Evolutionary conservation across 2,329 filamentous ascomycete species (phyloP), one percentile per base, ranked within the genome.

Genomic region (Helotiales sp.): DNA sequence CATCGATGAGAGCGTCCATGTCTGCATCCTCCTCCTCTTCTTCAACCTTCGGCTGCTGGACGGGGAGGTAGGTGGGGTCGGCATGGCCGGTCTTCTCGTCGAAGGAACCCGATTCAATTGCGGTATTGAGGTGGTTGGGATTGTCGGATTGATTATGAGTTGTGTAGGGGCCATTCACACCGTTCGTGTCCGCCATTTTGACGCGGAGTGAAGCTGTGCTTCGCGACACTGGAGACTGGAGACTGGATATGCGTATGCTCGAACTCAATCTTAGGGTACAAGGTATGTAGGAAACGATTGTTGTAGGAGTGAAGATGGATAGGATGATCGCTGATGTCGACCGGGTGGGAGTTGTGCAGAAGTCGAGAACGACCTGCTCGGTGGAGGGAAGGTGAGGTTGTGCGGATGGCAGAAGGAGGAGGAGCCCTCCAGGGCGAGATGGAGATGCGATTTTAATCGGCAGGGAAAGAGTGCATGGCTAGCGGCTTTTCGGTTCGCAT

Each of bases 1-100:
- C 91, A 73, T 92, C 89, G 66, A 96, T 96, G 69, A 96, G 81
- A 70, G 87, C 85, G 71, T 96, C 90, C 66, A 96, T 91, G 72
- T 93, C 88, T 77, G 91, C 89, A 68, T 91, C 88, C 46, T 90
- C 88, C 22, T 92, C 88, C 22, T 92, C 88, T 49, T 90, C 87
- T 5, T 87, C 86, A 15, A 69, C 66, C 8, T 54, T 25, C 3
- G 57, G 52, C 50, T 63, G 61, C 40, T 63, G 61, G 31, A 55
- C 42, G 58, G 72, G 62, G 40, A 72, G 63, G 47, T 71, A 66
- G 36, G 70, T 68, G 60, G 73, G 70, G 57, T 74, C 68, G 63
- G 65, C 60, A 54, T 70, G 69, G 31, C 72, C 75, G 57, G 63
- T 47, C 79, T 87, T 87, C 78, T 88, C 85, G 73, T 86, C 80